phyloP scores from a whole-genome alignment of 129 eudicot genomes.

The Lonicera japonica region DNA sequence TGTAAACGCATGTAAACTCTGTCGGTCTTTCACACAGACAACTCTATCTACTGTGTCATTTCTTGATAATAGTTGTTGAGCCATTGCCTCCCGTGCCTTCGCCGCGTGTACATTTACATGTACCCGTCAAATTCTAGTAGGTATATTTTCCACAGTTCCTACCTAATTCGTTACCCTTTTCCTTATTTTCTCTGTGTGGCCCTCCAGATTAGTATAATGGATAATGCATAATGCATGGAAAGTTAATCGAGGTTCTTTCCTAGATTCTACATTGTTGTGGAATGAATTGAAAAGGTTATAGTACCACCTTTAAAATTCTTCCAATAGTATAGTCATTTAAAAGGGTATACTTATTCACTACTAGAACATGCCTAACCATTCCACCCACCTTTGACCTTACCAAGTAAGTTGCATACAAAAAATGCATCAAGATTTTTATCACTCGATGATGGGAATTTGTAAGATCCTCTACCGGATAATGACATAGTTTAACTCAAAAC shows the following conservation, averaged over 20 bases:
- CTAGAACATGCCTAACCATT: background rate
- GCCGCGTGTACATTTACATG: background rate
- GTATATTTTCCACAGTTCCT: conserved; percentile 11
- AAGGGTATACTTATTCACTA: background rate
- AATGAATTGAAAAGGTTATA: conserved; percentile 3
- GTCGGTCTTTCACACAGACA: conserved; percentile 17
- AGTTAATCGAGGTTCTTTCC: conserved; percentile 9
- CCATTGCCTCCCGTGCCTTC: background rate
- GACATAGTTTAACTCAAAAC: too few species aligned
- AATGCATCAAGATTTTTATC: background rate
- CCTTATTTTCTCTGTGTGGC: conserved; percentile 14
- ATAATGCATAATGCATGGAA: conserved; percentile 26
- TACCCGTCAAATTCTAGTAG: too few species aligned
- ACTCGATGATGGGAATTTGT: too few species aligned
- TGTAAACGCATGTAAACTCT: conserved; percentile 23
- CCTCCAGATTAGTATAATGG: conserved; percentile 15
- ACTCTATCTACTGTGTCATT: background rate
- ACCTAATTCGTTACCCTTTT: conserved; percentile 16
- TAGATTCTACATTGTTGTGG: conserved; percentile 13
- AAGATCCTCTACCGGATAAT: too few species aligned
- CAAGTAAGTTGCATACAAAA: too few species aligned
- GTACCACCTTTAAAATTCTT: background rate
- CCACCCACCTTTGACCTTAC: too few species aligned
- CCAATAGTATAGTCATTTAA: background rate
- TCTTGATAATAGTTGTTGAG: conserved; percentile 8